phyloP scores from a whole-genome alignment of 345 rosid genomes.

The Garcia nutans region DNA sequence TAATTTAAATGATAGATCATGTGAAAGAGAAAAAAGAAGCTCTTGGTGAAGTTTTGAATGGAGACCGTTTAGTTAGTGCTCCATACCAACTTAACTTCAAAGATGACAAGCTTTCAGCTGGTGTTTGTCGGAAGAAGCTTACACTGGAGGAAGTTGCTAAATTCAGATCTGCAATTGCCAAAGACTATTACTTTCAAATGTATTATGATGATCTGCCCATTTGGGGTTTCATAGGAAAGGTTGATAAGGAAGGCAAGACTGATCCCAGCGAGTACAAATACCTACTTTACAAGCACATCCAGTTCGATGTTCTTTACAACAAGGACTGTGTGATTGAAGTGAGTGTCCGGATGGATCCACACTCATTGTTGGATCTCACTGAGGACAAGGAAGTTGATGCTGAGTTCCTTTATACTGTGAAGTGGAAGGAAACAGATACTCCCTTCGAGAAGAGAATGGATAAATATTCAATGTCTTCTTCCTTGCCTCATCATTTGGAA shows the following conservation, averaged over 20 bases:
- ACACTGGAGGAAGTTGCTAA: constrained; percentile 53
- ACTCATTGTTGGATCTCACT: constrained; percentile 57
- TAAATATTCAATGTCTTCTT: constrained; percentile 76
- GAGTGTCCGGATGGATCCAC: constrained; percentile 66
- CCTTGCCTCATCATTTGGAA: constrained; percentile 87
- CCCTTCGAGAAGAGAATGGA: constrained; percentile 92
- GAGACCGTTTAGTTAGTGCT: constrained; percentile 82
- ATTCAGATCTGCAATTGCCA: constrained; percentile 61
- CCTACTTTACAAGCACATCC: constrained; percentile 71
- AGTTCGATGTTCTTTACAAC: constrained; percentile 67
- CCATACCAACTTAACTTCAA: constrained; percentile 74
- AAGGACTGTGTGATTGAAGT: constrained; percentile 79
- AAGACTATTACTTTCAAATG: constrained; percentile 90
- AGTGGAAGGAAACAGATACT: constrained; percentile 84
- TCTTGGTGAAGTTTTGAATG: constrained; percentile 84
- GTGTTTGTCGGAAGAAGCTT: constrained; percentile 63
- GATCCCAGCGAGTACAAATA: constrained; percentile 55
- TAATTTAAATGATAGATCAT: constrained; percentile 39
- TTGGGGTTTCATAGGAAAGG: constrained; percentile 88
- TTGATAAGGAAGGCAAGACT: constrained; percentile 66
- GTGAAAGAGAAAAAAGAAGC: constrained; percentile 85
- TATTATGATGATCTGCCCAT: constrained; percentile 84
- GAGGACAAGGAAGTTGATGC: constrained; percentile 78
- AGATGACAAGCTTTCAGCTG: constrained; percentile 62
- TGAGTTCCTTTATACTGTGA: constrained; percentile 79